Percentiles rank a stretch among this genome's conserved stretches.
These are phyloP conservation scores for Psidium friedrichsthalianum DNA, from an alignment of 345 rosid genomes.

Conservation along the genomic window DNA sequence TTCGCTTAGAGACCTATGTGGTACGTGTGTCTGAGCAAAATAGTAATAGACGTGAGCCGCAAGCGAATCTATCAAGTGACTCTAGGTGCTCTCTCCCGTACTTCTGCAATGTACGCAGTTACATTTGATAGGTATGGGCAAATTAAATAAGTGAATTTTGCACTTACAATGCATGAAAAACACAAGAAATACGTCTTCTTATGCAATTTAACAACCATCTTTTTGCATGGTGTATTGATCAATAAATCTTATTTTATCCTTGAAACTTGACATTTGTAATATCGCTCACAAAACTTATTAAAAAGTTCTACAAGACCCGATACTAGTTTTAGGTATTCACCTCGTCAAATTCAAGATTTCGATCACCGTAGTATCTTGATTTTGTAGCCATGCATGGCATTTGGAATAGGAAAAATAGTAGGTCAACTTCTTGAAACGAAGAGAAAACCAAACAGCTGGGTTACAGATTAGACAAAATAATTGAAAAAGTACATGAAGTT, in stretches of 20 bases:
- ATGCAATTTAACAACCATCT: no score
- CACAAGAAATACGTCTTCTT: neutral
- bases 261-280: neutral
- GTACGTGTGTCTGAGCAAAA: neutral
- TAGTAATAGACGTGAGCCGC: neutral
- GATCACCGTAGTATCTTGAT: no score
- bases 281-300: neutral
- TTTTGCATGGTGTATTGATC: neutral
- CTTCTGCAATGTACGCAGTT: rapidly evolving
- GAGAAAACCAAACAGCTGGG: neutral
- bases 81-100: neutral
- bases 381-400: no score
- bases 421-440: neutral
- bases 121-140: neutral
- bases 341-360: neutral
- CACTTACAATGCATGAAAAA: neutral
- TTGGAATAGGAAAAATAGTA: neutral
- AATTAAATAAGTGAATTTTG: neutral
- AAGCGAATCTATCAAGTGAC: neutral
- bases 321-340: neutral
- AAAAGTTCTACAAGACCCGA: neutral
- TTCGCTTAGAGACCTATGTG: no score
- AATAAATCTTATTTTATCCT: neutral
- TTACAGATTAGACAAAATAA: neutral
- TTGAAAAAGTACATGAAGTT: neutral